These are phyloP conservation scores for Maudiozyma turicensis DNA, from an alignment of 805 yeast genomes.

Conservation along the genomic window DNA sequence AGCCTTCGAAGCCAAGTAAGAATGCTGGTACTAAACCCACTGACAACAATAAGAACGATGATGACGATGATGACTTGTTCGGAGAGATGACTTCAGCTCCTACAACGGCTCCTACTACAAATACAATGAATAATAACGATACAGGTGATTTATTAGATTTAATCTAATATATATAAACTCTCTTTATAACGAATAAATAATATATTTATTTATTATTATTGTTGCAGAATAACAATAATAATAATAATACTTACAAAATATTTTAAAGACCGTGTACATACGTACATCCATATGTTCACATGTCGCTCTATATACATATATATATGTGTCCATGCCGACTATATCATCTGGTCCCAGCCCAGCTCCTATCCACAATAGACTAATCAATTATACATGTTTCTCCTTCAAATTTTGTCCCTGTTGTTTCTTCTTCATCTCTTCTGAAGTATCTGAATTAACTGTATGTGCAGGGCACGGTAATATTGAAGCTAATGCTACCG, in stretches of 20 bases:
- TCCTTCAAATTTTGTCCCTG: too few relatives aligned
- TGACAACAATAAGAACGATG: not conserved
- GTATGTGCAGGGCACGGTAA: constrained; percentile 38
- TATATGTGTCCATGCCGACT: too few relatives aligned
- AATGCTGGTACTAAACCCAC: not conserved
- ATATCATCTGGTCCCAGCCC: too few relatives aligned
- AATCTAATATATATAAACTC: not conserved
- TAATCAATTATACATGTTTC: too few relatives aligned
- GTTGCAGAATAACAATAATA: too few relatives aligned
- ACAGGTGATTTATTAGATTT: not conserved
- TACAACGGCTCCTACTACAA: constrained; percentile 2
- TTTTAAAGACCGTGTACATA: too few relatives aligned
- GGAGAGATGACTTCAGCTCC: constrained; percentile 25
- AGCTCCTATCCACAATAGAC: too few relatives aligned
- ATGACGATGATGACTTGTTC: constrained; percentile 27
- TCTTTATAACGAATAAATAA: not conserved
- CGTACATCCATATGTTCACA: too few relatives aligned
- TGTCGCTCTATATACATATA: too few relatives aligned
- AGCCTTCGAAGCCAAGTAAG: not conserved
- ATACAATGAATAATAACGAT: constrained; percentile 2
- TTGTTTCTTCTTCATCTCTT: constrained; percentile 1
- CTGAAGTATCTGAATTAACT: constrained; percentile 30
- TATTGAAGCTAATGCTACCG: constrained; percentile 35
- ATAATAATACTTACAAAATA: too few relatives aligned
- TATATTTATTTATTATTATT: not conserved